phyloP scores from a whole-genome alignment of 2,329 filamentous ascomycete species.

The Colletotrichum chlorophyti region DNA sequence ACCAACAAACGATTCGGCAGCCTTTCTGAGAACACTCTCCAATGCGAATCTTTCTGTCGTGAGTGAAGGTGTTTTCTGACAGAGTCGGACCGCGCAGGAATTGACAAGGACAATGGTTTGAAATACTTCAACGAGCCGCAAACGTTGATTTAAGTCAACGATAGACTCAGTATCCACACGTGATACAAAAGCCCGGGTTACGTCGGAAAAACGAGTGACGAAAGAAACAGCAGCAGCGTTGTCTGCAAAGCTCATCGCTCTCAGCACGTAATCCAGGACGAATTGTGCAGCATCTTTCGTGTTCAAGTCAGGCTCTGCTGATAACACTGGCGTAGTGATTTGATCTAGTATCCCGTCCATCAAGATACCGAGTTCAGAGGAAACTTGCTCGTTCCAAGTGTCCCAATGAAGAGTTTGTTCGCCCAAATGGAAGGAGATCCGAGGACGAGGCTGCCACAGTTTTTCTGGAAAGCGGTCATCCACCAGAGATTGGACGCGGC shows the following conservation, averaged over 20 bases:
- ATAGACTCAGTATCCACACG: conserved; percentile 36
- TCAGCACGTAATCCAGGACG: conserved; percentile 54
- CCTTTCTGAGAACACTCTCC: conserved; percentile 55
- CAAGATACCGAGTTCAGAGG: conserved; percentile 68
- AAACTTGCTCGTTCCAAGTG: conserved; percentile 62
- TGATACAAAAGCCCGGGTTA: conserved; percentile 45
- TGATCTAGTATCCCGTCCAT: conserved; percentile 64
- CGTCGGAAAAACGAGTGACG: conserved; percentile 49
- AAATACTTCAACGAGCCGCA: conserved; percentile 43
- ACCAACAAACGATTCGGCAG: conserved; percentile 45
- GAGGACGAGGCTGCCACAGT: conserved; percentile 39
- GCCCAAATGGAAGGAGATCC: conserved; percentile 52
- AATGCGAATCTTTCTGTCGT: conserved; percentile 47
- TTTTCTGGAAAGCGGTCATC: conserved; percentile 37
- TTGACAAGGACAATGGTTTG: conserved; percentile 45
- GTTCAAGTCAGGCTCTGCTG: conserved; percentile 19
- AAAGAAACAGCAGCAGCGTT: conserved; percentile 47
- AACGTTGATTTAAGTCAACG: conserved; percentile 30
- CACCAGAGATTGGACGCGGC: conserved; percentile 50
- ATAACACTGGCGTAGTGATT: conserved; percentile 23
- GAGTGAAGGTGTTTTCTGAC: conserved; percentile 41
- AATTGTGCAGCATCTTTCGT: conserved; percentile 43
- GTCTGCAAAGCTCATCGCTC: conserved; percentile 47
- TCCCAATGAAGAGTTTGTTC: conserved; percentile 60
- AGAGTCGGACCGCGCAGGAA: conserved; percentile 46